Base-by-base conservation (phyloP, 768 basidiomycete species). In the Boletellus sp. region DNA sequence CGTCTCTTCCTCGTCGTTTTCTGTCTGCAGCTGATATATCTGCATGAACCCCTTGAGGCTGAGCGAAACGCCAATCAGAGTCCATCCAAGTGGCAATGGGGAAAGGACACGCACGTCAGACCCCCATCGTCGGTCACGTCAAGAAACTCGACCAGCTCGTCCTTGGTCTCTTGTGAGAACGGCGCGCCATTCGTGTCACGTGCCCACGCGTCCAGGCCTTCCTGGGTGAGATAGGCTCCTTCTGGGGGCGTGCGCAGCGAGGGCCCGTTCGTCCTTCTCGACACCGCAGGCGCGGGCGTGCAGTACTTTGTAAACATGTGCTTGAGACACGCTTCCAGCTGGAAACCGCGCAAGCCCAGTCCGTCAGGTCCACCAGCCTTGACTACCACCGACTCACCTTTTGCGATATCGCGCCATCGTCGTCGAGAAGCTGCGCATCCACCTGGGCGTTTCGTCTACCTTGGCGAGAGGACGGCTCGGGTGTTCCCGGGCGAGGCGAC, bases 221-320 rank as follows among this genome's bases (percentile, higher is more conserved):
- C 71, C 1, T 74, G 66, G 7, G 78, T 72, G 16, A 90, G 71
- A 64, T 72, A 84, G 38, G 88, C 82, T 55, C 76, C 72, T 4
- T 74, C 68, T 13, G 72, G 68, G 7, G 84, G 81, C 8, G 63
- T 65, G 16, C 78, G 71, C 33, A 84, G 58, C 20, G 59, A 57
- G 26, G 52, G 60, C 9, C 54, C 57, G 6, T 55, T 50, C 31
- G 63, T 55, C 45, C 61, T 66, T 51, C 16, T 42, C 37, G 47
- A 53, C 39, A 43, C 45, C 33, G 37, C 37, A 20, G 59, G 67
- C 23, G 48, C 42, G 10, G 84, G 84, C 19, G 71, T 75, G 67
- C 87, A 88, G 58, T 87, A 90, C 66, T 87, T 88, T 20, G 83
- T 78, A 61, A 90, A 90, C 45, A 91, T 88, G 57, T 87, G 85